Conservation (phyloP, 192 early-diverging fungal species). For the Gaertneriomyces sp. region DNA sequence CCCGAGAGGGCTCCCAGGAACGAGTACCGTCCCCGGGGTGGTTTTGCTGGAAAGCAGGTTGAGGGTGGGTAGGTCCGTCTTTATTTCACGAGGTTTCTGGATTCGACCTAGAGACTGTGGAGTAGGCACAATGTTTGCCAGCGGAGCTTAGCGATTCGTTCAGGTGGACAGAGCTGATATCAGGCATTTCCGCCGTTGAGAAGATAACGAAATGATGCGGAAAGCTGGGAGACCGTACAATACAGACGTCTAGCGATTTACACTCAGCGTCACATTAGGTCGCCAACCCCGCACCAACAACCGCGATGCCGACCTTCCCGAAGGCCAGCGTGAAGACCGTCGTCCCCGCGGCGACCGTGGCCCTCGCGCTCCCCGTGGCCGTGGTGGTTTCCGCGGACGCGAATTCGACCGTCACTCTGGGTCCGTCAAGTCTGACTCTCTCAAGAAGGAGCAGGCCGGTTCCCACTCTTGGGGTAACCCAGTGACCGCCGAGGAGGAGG, state of each 20-base stretch:
- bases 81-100: background rate
- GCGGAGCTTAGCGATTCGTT: no score
- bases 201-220: background rate
- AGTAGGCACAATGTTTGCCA: no score
- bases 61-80: slow-evolving; percentile 39
- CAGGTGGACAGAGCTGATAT: background rate
- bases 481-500: slow-evolving; percentile 50
- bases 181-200: background rate
- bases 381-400: slow-evolving; percentile 61
- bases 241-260: background rate
- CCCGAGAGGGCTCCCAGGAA: slow-evolving; percentile 23
- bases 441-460: slow-evolving; percentile 81
- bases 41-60: slow-evolving; percentile 27
- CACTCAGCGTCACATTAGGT: background rate
- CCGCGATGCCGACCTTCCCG: slow-evolving; percentile 28
- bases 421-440: slow-evolving; percentile 72
- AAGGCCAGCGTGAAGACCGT: slow-evolving; percentile 26
- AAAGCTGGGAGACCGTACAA: background rate
- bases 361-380: slow-evolving; percentile 29
- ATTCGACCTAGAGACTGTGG: no score
- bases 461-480: slow-evolving; percentile 78
- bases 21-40: slow-evolving; percentile 33
- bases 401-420: slow-evolving; percentile 84
- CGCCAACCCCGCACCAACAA: slow-evolving; percentile 5
- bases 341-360: slow-evolving; percentile 33